phyloP scores from a whole-genome alignment of 768 basidiomycete genomes.

The Chalciporus chontae region DNA sequence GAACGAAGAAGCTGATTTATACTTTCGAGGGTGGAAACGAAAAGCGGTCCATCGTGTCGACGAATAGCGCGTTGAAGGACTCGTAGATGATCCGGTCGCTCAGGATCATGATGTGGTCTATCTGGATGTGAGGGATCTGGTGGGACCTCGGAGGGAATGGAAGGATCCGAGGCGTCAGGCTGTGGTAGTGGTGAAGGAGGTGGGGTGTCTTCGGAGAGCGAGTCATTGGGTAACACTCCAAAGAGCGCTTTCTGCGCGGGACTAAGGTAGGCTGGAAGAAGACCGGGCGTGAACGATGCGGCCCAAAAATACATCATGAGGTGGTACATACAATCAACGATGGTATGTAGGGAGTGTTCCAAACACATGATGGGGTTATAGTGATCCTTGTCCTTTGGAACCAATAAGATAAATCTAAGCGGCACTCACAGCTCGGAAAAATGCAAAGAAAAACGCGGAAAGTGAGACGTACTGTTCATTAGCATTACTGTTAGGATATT shows the following conservation, averaged over 20 bases:
- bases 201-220: conserved; percentile 24
- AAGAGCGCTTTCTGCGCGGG: conserved; percentile 62
- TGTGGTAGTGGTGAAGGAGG: conserved; percentile 34
- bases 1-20: conserved; percentile 60
- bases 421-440: background rate
- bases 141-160: conserved; percentile 29
- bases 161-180: conserved; percentile 30
- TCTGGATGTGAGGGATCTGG: conserved; percentile 20
- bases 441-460: background rate
- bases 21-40: conserved; percentile 54
- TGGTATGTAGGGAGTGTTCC: conserved; percentile 66
- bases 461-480: conserved; percentile 53
- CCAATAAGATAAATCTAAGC: conserved; percentile 68
- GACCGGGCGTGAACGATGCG: conserved; percentile 6
- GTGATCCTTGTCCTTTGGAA: conserved; percentile 81
- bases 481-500: conserved; percentile 72
- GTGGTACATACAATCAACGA: conserved; percentile 59
- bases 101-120: conserved; percentile 16
- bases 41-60: conserved; percentile 67
- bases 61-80: conserved; percentile 68
- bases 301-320: background rate
- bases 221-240: conserved; percentile 55
- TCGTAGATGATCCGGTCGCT: conserved; percentile 44
- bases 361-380: conserved; percentile 84
- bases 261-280: conserved; percentile 57